Percentiles rank a stretch among this genome's conserved stretches.
Conservation (phyloP, 495 filamentous ascomycete species). For the Oleoguttula mirabilis region DNA sequence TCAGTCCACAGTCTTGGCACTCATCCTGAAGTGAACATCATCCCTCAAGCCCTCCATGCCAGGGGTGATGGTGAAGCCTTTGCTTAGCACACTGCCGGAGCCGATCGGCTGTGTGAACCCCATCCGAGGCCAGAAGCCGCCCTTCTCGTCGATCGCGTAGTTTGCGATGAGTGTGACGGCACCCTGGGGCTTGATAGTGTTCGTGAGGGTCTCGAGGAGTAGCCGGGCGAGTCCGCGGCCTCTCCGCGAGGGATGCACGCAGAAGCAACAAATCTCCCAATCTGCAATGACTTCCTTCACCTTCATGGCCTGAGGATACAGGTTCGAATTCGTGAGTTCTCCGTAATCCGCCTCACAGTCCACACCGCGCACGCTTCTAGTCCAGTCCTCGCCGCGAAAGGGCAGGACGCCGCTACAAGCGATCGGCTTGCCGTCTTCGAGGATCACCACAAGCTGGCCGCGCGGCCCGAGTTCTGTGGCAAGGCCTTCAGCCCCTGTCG, state of each 20-base stretch:
- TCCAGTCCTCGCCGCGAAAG: conserved; percentile 2
- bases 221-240: not conserved
- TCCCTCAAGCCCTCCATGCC: not conserved
- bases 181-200: not conserved
- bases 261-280: conserved; percentile 11
- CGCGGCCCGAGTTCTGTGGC: conserved; percentile 1
- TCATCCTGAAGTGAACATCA: conserved; percentile 7
- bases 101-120: conserved; percentile 4
- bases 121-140: conserved; percentile 7
- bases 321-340: not conserved
- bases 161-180: conserved; percentile 3
- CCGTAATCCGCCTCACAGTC: not conserved
- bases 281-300: too few relatives aligned
- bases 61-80: conserved; percentile 1
- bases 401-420: conserved; percentile 7
- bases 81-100: not conserved
- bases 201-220: not conserved
- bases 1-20: not conserved
- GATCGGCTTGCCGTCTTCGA: conserved; percentile 5
- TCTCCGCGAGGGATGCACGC: conserved; percentile 3
- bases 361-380: not conserved
- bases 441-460: not conserved
- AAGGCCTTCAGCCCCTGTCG: conserved; percentile 4
- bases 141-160: conserved; percentile 6
- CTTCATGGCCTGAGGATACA: conserved; percentile 1